A percentile compares a stretch with the other conserved stretches of the same genome.
These are phyloP conservation scores for Apiotrichum porosum DNA, from an alignment of 1,284 basidiomycete genomes.

Conservation along the genomic window DNA sequence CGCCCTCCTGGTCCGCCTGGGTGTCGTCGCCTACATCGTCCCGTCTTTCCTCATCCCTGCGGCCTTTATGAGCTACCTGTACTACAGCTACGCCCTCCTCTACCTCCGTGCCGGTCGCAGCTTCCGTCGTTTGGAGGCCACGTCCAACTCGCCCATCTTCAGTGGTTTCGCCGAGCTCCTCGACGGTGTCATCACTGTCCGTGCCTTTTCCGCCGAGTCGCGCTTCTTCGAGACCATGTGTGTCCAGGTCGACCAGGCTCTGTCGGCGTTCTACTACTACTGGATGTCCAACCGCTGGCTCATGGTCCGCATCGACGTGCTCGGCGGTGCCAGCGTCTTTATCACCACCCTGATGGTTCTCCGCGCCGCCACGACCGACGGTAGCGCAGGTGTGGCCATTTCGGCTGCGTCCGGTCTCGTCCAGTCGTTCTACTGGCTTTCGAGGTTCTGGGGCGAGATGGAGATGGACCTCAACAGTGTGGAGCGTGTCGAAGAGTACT, in stretches of 20 bases:
- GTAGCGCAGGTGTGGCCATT: constrained; percentile 78
- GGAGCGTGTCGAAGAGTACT: constrained; percentile 83
- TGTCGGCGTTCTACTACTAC: constrained; percentile 49
- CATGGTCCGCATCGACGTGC: constrained; percentile 64
- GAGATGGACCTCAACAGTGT: constrained; percentile 65
- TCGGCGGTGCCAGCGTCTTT: constrained; percentile 71
- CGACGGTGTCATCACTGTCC: constrained; percentile 72
- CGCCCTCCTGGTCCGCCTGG: constrained; percentile 62
- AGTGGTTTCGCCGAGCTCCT: constrained; percentile 72
- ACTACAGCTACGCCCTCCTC: constrained; percentile 62
- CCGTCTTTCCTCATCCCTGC: constrained; percentile 71
- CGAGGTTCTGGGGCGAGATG: constrained; percentile 47
- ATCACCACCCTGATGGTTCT: constrained; percentile 71
- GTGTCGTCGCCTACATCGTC: constrained; percentile 59
- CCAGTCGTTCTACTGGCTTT: constrained; percentile 47
- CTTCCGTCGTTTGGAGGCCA: constrained; percentile 66
- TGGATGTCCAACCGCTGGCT: constrained; percentile 37
- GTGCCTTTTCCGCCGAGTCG: constrained; percentile 78
- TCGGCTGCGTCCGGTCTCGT: constrained; percentile 54
- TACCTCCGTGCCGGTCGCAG: constrained; percentile 68
- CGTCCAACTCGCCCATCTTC: constrained; percentile 44
- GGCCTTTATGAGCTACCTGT: constrained; percentile 56
- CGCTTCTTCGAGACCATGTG: constrained; percentile 70
- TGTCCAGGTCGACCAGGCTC: constrained; percentile 62
- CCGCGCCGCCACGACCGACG: constrained; percentile 59